These are phyloP conservation scores for Colletotrichum sp. DNA, from an alignment of 2,329 filamentous ascomycete genomes.

Conservation along the genomic window DNA sequence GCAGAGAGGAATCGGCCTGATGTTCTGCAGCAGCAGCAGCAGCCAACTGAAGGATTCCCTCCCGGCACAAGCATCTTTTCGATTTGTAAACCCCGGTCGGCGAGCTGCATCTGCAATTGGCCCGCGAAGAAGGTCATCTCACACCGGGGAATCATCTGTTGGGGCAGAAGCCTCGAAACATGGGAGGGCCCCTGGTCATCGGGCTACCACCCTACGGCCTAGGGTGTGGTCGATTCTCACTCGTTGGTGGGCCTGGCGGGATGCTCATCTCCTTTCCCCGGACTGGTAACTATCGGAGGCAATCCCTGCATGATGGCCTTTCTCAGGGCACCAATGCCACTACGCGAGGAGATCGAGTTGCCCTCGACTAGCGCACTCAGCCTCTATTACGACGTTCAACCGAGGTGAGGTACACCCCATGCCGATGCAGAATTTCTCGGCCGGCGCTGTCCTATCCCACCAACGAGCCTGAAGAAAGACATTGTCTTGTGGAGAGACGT, in stretches of 20 bases:
- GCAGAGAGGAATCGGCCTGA: neutral
- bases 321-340: neutral
- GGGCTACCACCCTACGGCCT: neutral
- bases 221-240: neutral
- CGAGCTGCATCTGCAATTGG: neutral
- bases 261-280: neutral
- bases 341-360: neutral
- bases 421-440: neutral
- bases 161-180: neutral
- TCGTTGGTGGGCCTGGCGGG: neutral
- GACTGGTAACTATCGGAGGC: neutral
- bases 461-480: neutral
- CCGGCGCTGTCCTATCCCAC: neutral
- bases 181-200: neutral
- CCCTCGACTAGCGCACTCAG: neutral
- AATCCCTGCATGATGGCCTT: neutral
- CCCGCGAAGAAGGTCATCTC: neutral
- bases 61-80: neutral
- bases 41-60: neutral
- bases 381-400: constrained; percentile 3
- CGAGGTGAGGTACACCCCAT: neutral
- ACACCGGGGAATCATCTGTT: neutral
- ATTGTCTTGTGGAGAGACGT: neutral
- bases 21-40: neutral
- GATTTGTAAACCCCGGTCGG: neutral